Base-by-base conservation (phyloP, 2,329 filamentous ascomycete species). In the Ophiocordyceps unilateralis region DNA sequence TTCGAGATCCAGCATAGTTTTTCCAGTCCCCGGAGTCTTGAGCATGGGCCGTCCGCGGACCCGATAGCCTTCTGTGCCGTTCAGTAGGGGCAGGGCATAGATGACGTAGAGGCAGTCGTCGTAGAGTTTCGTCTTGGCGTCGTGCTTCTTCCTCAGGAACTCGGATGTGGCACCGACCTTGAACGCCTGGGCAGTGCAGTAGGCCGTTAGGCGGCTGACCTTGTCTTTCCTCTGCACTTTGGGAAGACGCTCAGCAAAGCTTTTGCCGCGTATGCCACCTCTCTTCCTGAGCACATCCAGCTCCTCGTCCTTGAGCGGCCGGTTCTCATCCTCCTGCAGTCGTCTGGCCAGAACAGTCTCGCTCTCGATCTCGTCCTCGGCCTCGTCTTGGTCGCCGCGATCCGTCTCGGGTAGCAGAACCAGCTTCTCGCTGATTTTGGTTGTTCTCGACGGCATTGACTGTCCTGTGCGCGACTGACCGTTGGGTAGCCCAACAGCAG, bases 71-170 rank as follows among this genome's bases (percentile, higher is more conserved):
- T 93, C 87, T 40, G 70, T 76, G 1, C 89, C 91, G 2, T 85
- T 82, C 43, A 96, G 68, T 15, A 98, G 66, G 5, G 91, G 91
- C 24, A 95, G 66, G 57, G 95, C 88, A 60, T 98, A 98, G 40
- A 94, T 89, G 22, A 81, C 85, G 58, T 98, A 98, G 21, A 98
- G 68, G 56, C 91, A 98, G 60, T 98, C 91, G 59, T 98, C 91
- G 62, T 98, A 98, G 5, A 96, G 70, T 63, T 98, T 98, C 14
- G 89, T 93, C 62, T 87, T 82, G 1, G 88, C 89, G 26, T 83
- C 80, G 63, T 98, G 91, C 54, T 81, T 81, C 49, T 84, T 83
- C 52, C 83, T 81, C 47, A 95, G 69, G 57, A 98, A 98, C 28
- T 84, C 77, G 14, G 88, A 86, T n/a, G 87, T 86, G 22, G 80